Base-by-base conservation (phyloP, 345 rosid species). In the Syzygium oleosum region DNA sequence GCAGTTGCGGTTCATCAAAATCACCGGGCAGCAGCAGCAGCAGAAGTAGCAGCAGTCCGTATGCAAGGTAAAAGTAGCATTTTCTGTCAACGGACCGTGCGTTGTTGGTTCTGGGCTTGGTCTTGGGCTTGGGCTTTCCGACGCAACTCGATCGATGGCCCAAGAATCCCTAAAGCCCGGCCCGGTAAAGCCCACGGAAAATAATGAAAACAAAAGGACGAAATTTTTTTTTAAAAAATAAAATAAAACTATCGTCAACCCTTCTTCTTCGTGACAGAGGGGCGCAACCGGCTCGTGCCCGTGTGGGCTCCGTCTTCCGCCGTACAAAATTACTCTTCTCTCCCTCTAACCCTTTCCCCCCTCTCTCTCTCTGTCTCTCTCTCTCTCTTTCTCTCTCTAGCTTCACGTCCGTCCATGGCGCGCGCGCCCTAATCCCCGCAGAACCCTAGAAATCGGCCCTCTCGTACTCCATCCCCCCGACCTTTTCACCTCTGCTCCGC, bases 381-480 rank as follows among this genome's bases (percentile, higher is more conserved):
- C n/a, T n/a, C n/a, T n/a, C n/a, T 41, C 86, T 21, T 54, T 29
- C n/a, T 0, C 21, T 41, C 77, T 31, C 63, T 25, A 7, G 80
- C 86, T 10, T 84, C 58, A 52, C 34, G 46, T 58, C 59, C 34
- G 34, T 58, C 59, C 85, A 83, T 68, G 88, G 85, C 55, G 27
- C 73, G 27, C 68, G 17, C 31, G 22, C 29, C 80, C 15, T 29
- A 38, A n/a, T 38, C 52, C 55, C 86, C 25, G 6, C 8, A n/a
- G 80, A 88, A 52, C 89, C 88, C 91, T 89, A 90, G 59, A 65
- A 25, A 17, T 73, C 46, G 12, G 80, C 80, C 49, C 80, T 73
- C 61, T 16, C 15, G 11, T 43, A 54, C 46, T 29, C 19, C 14
- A 43, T 43, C 9, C 9, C 21, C 10, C 3, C 12, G n/a, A 16